A percentile compares a stretch with the other conserved stretches of the same genome.
These are phyloP conservation scores for Didymella lethalis DNA, from an alignment of 2,329 filamentous ascomycete genomes.

Conservation along the genomic window DNA sequence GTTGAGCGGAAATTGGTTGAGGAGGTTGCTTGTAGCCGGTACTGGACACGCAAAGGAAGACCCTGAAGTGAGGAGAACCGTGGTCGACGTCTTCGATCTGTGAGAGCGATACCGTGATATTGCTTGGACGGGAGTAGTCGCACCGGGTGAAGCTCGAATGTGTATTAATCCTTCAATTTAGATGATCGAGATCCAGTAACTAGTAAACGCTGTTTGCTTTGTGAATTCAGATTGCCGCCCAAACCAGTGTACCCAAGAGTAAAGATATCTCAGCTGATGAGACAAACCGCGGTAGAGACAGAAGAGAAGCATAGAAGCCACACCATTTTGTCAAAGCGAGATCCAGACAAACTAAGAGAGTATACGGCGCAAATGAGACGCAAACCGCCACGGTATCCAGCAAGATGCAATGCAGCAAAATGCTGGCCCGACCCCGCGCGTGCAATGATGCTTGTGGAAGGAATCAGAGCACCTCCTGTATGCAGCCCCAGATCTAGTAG, in stretches of 20 bases:
- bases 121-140: slow-evolving; percentile 2
- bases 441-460: slow-evolving; percentile 33
- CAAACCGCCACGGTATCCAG: slow-evolving; percentile 36
- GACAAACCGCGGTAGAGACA: slow-evolving; percentile 26
- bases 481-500: slow-evolving; percentile 40
- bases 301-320: slow-evolving; percentile 21
- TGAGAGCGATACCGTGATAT: background rate
- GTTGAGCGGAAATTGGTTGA: slow-evolving; percentile 16
- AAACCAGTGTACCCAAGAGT: slow-evolving; percentile 25
- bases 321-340: slow-evolving; percentile 18
- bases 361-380: slow-evolving; percentile 29
- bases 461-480: slow-evolving; percentile 37
- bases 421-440: slow-evolving; percentile 32
- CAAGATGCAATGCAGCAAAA: slow-evolving; percentile 36
- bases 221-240: slow-evolving; percentile 32
- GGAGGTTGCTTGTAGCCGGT: slow-evolving; percentile 12
- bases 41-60: slow-evolving; percentile 1
- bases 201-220: slow-evolving; percentile 28
- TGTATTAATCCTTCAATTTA: slow-evolving; percentile 24
- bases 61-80: slow-evolving; percentile 11
- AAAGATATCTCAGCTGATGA: background rate
- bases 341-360: slow-evolving; percentile 16
- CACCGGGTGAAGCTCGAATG: slow-evolving; percentile 14
- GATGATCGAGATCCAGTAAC: slow-evolving; percentile 17
- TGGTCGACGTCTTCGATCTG: slow-evolving; percentile 11